Base-by-base conservation (phyloP, 176 grass and related monocot genomes). In the Oryza nivara region DNA sequence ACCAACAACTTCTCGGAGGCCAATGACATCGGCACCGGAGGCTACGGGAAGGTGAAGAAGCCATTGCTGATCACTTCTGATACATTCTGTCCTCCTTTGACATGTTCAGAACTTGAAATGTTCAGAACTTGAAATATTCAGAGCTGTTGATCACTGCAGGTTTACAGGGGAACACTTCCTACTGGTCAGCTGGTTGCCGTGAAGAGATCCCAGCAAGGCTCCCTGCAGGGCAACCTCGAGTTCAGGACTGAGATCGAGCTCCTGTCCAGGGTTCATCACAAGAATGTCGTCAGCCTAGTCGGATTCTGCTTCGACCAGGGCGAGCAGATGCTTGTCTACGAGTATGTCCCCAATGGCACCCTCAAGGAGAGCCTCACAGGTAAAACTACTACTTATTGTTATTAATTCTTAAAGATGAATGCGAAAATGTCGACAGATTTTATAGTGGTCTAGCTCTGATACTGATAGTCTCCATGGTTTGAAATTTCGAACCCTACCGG, bases 221-320 rank as follows among this genome's bases (percentile, higher is more conserved):
- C 92, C 0, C 79, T 90, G 40, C 95, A 97, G 84, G 92, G 95
- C 10, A 78, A 44, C 30, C 77, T 85, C 17, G 95, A 94, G 64
- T 97, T 97, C 82, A 86, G 79, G 72, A 89, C 92, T 9, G 95
- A 97, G 75, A 94, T 97, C 9, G 95, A 97, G 82, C 88, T 92
- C 47, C 86, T 97, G 34, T 91, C 90, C 13, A 87, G 90, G 20
- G 90, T 97, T 32, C 92, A 97, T 85, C 95, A 97, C 79, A 92
- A 81, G 87, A 97, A 97, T 30, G 88, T 97, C 16, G 95, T 97
- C 22, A 81, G 61, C 79, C 95, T 94, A n/a, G 78, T 97, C 7
- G 92, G 95, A 1, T 97, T 92, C 83, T 97, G 92, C 86, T 78
- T 97, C 6, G 94, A 94, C 9, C 92, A 92, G 81, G 89, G 68